These are phyloP conservation scores for Leishmania amazonensis DNA, from an alignment of 208 protist species.

Conservation along the genomic window DNA sequence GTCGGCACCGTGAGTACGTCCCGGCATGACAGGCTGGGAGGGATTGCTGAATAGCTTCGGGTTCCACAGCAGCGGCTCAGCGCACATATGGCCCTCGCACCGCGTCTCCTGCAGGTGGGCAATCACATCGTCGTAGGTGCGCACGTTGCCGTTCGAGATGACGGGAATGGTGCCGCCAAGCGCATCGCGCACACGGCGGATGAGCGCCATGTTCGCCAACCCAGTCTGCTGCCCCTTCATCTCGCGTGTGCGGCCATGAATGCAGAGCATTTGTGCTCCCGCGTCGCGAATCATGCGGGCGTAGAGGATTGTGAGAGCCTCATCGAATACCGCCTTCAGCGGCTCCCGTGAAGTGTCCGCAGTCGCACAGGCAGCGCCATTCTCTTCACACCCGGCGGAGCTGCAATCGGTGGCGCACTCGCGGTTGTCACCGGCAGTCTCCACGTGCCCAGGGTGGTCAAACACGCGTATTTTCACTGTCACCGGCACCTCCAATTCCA, in stretches of 20 bases:
- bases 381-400: not conserved
- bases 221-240: conserved; percentile 81
- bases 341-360: not conserved
- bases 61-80: conserved; percentile 88
- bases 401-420: not conserved
- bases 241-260: conserved; percentile 89
- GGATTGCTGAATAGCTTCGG: conserved; percentile 69
- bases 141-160: conserved; percentile 91
- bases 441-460: conserved; percentile 25
- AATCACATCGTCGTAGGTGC: conserved; percentile 67
- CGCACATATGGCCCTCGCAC: conserved; percentile 89
- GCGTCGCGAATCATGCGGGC: conserved; percentile 85
- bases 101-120: conserved; percentile 42
- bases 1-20: conserved; percentile 31
- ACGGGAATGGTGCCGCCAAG: conserved; percentile 68
- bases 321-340: conserved; percentile 44
- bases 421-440: not conserved
- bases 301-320: conserved; percentile 83
- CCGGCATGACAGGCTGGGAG: conserved; percentile 35
- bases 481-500: conserved; percentile 90
- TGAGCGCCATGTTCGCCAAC: conserved; percentile 70
- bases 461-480: conserved; percentile 94
- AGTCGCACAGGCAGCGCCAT: not conserved
- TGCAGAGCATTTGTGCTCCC: conserved; percentile 74
- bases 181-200: conserved; percentile 52